Percentiles rank a stretch among this genome's conserved stretches.
These are phyloP conservation scores for Bipolaris cookei DNA, from an alignment of 2,329 filamentous ascomycete genomes.

Conservation along the genomic window DNA sequence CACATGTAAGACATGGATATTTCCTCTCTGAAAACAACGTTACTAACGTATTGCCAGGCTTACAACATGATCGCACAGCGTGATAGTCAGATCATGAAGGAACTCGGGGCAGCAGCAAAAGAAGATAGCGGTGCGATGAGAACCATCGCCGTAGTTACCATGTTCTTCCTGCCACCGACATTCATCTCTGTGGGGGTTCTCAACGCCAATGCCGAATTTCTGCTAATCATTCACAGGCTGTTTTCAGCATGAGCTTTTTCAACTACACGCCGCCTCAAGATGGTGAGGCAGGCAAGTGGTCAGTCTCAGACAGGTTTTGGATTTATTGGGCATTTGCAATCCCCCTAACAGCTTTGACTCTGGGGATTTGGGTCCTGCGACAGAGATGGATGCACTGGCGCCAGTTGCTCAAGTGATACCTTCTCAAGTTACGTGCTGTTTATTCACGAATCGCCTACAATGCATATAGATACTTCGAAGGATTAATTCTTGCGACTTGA, in stretches of 20 bases:
- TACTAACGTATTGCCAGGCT: constrained; percentile 14
- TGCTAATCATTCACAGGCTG: constrained; percentile 18
- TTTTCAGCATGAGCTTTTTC: constrained; percentile 36
- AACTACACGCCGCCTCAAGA: constrained; percentile 15
- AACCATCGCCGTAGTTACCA: constrained; percentile 27
- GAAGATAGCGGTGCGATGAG: constrained; percentile 25
- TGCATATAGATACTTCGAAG: background rate
- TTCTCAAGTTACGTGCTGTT: background rate
- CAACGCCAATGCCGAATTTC: background rate
- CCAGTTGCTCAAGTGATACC: background rate
- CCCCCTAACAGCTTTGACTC: constrained; percentile 23
- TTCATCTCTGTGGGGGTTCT: constrained; percentile 23
- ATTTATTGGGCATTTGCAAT: constrained; percentile 27
- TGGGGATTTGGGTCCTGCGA: constrained; percentile 19
- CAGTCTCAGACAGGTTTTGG: constrained; percentile 28
- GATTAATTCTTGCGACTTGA: too few relatives aligned
- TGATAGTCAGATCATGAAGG: constrained; percentile 23
- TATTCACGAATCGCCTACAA: background rate
- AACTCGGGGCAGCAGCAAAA: constrained; percentile 21
- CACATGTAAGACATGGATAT: constrained; percentile 12
- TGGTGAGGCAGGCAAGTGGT: constrained; percentile 13
- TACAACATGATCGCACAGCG: constrained; percentile 30
- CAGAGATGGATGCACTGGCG: constrained; percentile 1
- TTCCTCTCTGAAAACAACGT: too few relatives aligned
- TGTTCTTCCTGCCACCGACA: constrained; percentile 30